Evolutionary conservation across 306 rosid species (phyloP).

Genomic region (Prunus armeniaca): DNA sequence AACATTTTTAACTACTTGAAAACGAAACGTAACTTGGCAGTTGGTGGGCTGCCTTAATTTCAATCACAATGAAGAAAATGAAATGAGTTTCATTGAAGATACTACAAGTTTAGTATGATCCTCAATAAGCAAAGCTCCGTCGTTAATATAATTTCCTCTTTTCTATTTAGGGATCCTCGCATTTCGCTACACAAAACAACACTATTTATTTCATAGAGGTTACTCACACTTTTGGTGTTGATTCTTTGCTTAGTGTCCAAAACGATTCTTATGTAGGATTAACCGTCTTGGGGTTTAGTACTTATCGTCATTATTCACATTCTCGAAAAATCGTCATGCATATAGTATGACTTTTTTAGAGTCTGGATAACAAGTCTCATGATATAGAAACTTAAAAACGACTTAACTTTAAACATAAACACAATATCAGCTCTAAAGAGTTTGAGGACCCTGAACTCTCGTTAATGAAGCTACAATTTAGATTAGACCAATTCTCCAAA

Average conservation of each 20-base stretch:
- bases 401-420: background rate
- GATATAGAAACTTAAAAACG: background rate
- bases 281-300: no score
- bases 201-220: no score
- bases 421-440: background rate
- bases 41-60: slow-evolving; percentile 35
- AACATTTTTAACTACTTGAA: slow-evolving; percentile 16
- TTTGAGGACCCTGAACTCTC: background rate
- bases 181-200: no score
- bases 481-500: background rate
- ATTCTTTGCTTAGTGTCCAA: no score
- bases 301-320: no score
- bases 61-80: background rate
- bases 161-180: no score
- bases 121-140: no score
- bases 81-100: background rate
- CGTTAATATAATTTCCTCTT: no score
- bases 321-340: no score
- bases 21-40: slow-evolving; percentile 50
- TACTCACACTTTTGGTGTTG: no score
- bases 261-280: no score
- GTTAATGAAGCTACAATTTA: background rate
- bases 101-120: background rate
- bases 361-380: accelerated
- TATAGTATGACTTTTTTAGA: no score